Evolutionary conservation across 805 yeast species (phyloP).

Genomic region (Wickerhamomyces ciferrii): DNA sequence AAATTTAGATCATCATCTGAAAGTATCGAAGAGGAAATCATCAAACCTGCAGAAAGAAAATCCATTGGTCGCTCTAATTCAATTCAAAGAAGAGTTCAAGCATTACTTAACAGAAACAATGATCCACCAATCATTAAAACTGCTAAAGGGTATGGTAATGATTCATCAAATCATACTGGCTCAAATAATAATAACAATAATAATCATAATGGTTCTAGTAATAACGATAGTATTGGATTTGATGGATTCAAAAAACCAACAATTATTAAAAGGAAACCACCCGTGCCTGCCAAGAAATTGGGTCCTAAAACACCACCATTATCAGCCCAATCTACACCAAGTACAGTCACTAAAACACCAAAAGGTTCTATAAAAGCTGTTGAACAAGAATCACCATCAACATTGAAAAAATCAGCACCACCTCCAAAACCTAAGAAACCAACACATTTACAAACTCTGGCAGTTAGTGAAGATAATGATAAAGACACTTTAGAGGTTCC

Average conservation of each 20-base stretch:
- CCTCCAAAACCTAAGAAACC: constrained; percentile 72
- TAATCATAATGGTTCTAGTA: neutral
- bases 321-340: constrained; percentile 21
- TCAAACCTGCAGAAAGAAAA: neutral
- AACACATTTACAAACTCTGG: constrained; percentile 37
- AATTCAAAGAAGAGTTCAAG: constrained; percentile 23
- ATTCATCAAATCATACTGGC: constrained; percentile 28
- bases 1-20: constrained; percentile 18
- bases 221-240: constrained; percentile 5
- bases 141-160: constrained; percentile 80
- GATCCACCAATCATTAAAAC: constrained; percentile 49
- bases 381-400: constrained; percentile 9
- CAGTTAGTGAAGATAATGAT: constrained; percentile 3
- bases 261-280: constrained; percentile 10
- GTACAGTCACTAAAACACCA: constrained; percentile 18
- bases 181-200: constrained; percentile 20
- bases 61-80: constrained; percentile 16
- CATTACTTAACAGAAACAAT: constrained; percentile 27
- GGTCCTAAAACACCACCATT: constrained; percentile 19
- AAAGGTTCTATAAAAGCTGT: neutral
- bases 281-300: constrained; percentile 10
- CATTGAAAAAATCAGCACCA: constrained; percentile 28
- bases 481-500: constrained; percentile 1
- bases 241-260: constrained; percentile 24
- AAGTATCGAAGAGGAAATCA: constrained; percentile 18